Conservation (phyloP, 1,284 basidiomycete species). For the Laetiporus sulphureus region DNA sequence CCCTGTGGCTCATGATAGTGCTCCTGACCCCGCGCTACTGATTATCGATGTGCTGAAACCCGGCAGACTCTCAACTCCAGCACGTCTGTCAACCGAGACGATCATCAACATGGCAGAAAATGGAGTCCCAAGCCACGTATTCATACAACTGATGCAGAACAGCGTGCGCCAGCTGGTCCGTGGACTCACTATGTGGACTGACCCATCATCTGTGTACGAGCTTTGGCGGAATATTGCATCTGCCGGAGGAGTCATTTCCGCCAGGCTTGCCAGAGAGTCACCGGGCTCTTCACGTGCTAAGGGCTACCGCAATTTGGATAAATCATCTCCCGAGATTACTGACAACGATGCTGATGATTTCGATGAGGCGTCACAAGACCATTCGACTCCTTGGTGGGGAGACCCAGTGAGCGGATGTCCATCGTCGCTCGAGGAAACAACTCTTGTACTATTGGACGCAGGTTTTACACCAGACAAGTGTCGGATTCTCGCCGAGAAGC, state of each 20-base stretch:
- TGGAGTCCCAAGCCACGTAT: constrained; percentile 28
- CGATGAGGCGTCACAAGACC: constrained; percentile 3
- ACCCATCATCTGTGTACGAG: constrained; percentile 18
- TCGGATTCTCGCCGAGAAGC: constrained; percentile 27
- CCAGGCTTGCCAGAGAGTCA: constrained; percentile 25
- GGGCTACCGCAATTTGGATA: constrained; percentile 14
- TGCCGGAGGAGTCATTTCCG: constrained; percentile 25
- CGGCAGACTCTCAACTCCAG: constrained; percentile 28
- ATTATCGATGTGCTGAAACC: constrained; percentile 34
- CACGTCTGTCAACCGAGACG: constrained; percentile 34
- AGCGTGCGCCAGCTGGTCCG: constrained; percentile 18
- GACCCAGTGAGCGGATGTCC: constrained; percentile 34
- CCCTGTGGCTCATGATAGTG: constrained; percentile 11
- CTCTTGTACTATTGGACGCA: constrained; percentile 28
- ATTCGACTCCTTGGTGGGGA: constrained; percentile 24
- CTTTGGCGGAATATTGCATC: constrained; percentile 28
- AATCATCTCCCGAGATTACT: background rate
- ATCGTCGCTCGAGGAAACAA: constrained; percentile 33
- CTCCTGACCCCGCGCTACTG: constrained; percentile 27
- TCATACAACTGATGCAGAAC: constrained; percentile 24
- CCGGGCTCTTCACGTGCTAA: constrained; percentile 25
- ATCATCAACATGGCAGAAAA: constrained; percentile 40
- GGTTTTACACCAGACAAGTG: constrained; percentile 30
- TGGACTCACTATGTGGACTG: constrained; percentile 23
- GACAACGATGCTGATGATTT: constrained; percentile 6